These are phyloP conservation scores for Blastobotrys terrestris DNA, from an alignment of 805 yeast genomes.

Conservation along the genomic window DNA sequence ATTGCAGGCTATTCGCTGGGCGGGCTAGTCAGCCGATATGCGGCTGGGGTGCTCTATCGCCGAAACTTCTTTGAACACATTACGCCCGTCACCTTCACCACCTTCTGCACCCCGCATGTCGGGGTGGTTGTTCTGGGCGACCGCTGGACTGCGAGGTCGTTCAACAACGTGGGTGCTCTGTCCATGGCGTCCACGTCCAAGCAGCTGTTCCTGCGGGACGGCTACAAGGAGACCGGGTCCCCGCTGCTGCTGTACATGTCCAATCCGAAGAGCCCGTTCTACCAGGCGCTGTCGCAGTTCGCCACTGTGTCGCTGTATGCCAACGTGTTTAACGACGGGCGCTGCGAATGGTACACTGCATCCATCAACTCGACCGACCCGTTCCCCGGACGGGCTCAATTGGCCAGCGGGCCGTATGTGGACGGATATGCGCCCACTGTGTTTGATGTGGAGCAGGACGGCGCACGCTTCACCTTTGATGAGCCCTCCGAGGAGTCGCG, in stretches of 20 bases:
- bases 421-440: slow-evolving; percentile 46
- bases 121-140: slow-evolving; percentile 54
- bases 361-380: slow-evolving; percentile 44
- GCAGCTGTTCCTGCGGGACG: slow-evolving; percentile 54
- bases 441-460: slow-evolving; percentile 8
- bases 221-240: slow-evolving; percentile 18
- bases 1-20: slow-evolving; percentile 87
- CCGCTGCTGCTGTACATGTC: slow-evolving; percentile 69
- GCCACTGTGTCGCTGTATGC: slow-evolving; percentile 56
- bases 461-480: background rate
- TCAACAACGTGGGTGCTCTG: slow-evolving; percentile 58
- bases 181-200: slow-evolving; percentile 65
- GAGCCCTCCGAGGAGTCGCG: slow-evolving; percentile 1
- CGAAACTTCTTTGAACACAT: slow-evolving; percentile 48
- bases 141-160: slow-evolving; percentile 43
- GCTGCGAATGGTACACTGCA: slow-evolving; percentile 80
- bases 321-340: slow-evolving; percentile 70
- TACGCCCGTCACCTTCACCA: slow-evolving; percentile 51
- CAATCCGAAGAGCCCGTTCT: slow-evolving; percentile 52
- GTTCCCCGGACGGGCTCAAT: slow-evolving; percentile 10
- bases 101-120: slow-evolving; percentile 68
- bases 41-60: slow-evolving; percentile 61
- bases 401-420: slow-evolving; percentile 31
- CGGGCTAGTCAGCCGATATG: slow-evolving; percentile 75
- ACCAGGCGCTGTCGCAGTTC: slow-evolving; percentile 49